phyloP scores from a whole-genome alignment of 371 early-diverging fungal genomes.

The Syncephalis fuscata region DNA sequence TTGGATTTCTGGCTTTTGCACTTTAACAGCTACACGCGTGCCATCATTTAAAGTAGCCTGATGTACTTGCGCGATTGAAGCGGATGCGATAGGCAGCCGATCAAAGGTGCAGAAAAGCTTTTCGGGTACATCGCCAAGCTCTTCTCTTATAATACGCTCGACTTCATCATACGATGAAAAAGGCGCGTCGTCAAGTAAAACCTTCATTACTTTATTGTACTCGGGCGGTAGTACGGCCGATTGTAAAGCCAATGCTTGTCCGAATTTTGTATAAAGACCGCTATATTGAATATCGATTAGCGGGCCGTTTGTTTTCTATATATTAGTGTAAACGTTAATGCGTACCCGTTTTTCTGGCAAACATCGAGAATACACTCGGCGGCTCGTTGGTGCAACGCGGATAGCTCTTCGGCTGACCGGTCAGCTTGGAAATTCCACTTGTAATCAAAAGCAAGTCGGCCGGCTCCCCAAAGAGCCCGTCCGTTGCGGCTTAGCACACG shows the following conservation, averaged over 20 bases:
- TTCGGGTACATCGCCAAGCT: slow-evolving; percentile 36
- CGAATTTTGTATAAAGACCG: slow-evolving; percentile 81
- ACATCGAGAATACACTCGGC: slow-evolving; percentile 58
- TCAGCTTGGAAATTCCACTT: slow-evolving; percentile 52
- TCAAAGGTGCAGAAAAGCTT: slow-evolving; percentile 60
- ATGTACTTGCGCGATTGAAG: slow-evolving; percentile 91
- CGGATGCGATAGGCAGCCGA: slow-evolving; percentile 59
- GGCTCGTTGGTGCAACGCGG: slow-evolving; percentile 42
- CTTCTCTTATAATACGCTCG: slow-evolving; percentile 44
- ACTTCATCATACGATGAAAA: slow-evolving; percentile 46
- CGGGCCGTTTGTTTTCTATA: not conserved
- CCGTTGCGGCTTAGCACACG: slow-evolving; percentile 15
- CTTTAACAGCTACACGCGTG: slow-evolving; percentile 72
- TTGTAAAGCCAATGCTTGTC: slow-evolving; percentile 74
- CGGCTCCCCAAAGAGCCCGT: slow-evolving; percentile 21
- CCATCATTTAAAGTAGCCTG: slow-evolving; percentile 58
- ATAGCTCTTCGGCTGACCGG: slow-evolving; percentile 21
- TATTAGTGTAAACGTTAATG: not conserved
- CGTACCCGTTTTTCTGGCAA: slow-evolving; percentile 62
- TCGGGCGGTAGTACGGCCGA: slow-evolving; percentile 59
- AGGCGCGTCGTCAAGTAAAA: slow-evolving; percentile 73
- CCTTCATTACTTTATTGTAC: slow-evolving; percentile 46
- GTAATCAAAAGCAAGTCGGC: slow-evolving; percentile 40
- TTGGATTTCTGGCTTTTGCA: slow-evolving; percentile 83
- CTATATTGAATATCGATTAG: slow-evolving; percentile 8